These are phyloP conservation scores for Boletus reticuloceps DNA, from an alignment of 768 basidiomycete genomes.

Conservation along the genomic window DNA sequence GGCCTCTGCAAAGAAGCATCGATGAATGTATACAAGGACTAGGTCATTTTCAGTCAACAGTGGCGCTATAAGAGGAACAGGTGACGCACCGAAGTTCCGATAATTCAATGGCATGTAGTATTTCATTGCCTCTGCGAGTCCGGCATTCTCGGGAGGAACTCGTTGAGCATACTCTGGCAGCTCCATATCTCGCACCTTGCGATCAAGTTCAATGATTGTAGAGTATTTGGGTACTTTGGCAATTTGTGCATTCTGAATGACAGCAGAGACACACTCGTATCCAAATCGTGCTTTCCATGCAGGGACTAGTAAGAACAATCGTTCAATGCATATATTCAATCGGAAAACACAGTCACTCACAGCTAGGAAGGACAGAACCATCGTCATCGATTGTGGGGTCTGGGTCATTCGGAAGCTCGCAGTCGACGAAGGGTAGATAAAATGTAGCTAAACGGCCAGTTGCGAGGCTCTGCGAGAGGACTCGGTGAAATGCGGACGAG, in stretches of 20 bases:
- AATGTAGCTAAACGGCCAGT: conserved; percentile 70
- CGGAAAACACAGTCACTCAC: conserved; percentile 37
- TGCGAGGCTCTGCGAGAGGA: conserved; percentile 51
- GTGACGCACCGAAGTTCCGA: conserved; percentile 57
- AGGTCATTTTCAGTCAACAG: background rate
- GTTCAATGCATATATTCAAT: background rate
- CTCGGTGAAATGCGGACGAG: background rate
- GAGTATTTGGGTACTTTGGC: conserved; percentile 63
- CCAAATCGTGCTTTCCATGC: conserved; percentile 72
- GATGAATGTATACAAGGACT: conserved; percentile 75
- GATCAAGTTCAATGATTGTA: conserved; percentile 60
- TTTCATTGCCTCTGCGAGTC: conserved; percentile 63
- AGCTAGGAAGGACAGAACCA: conserved; percentile 55
- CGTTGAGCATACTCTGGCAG: conserved; percentile 61
- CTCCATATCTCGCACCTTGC: conserved; percentile 65
- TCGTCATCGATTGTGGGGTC: conserved; percentile 58
- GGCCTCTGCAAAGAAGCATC: conserved; percentile 75
- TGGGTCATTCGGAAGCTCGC: conserved; percentile 61
- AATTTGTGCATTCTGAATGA: conserved; percentile 65
- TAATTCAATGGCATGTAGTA: conserved; percentile 77
- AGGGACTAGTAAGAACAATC: conserved; percentile 42
- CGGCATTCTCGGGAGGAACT: conserved; percentile 44
- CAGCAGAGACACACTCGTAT: conserved; percentile 61
- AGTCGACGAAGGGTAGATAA: conserved; percentile 69
- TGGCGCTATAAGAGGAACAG: background rate